Evolutionary conservation across 768 basidiomycete genomes (phyloP).

Genomic region (Suillus ampliporus): DNA sequence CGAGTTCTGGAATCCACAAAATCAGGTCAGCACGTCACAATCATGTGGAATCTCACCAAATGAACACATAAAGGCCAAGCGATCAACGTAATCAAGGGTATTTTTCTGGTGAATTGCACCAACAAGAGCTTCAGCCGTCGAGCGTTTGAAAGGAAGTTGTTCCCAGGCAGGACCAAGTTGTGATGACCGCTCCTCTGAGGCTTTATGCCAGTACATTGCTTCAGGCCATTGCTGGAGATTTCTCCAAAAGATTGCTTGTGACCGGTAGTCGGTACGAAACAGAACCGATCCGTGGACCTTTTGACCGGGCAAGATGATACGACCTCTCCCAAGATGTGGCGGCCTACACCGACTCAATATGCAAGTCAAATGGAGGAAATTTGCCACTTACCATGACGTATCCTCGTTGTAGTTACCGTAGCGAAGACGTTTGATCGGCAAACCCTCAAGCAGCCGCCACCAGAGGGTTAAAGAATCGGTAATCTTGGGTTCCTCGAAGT

Average conservation of each 20-base stretch:
- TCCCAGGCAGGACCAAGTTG: constrained; percentile 30
- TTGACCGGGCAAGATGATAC: constrained; percentile 34
- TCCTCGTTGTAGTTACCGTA: constrained; percentile 33
- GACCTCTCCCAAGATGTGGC: constrained; percentile 30
- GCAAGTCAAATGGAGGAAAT: neutral
- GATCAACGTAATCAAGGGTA: constrained; percentile 27
- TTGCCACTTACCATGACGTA: constrained; percentile 24
- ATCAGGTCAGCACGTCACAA: neutral
- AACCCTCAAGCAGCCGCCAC: constrained; percentile 32
- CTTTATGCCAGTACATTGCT: constrained; percentile 37
- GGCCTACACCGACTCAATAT: constrained; percentile 29
- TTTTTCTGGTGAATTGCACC: constrained; percentile 7
- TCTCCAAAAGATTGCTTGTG: constrained; percentile 28
- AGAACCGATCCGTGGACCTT: constrained; percentile 38
- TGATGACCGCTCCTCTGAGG: constrained; percentile 23
- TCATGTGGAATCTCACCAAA: constrained; percentile 25
- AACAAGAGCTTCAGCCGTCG: constrained; percentile 23
- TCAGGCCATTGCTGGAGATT: constrained; percentile 31
- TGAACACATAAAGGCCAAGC: constrained; percentile 34
- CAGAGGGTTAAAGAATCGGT: constrained; percentile 18
- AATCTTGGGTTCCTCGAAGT: constrained; percentile 27
- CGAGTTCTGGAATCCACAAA: constrained; percentile 8
- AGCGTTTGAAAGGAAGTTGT: constrained; percentile 16
- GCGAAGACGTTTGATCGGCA: constrained; percentile 31
- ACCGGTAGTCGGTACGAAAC: constrained; percentile 37